A percentile compares a stretch with the other conserved stretches of the same genome.
Conservation (phyloP, 495 filamentous ascomycete genomes). For the Choiromyces venosus region DNA sequence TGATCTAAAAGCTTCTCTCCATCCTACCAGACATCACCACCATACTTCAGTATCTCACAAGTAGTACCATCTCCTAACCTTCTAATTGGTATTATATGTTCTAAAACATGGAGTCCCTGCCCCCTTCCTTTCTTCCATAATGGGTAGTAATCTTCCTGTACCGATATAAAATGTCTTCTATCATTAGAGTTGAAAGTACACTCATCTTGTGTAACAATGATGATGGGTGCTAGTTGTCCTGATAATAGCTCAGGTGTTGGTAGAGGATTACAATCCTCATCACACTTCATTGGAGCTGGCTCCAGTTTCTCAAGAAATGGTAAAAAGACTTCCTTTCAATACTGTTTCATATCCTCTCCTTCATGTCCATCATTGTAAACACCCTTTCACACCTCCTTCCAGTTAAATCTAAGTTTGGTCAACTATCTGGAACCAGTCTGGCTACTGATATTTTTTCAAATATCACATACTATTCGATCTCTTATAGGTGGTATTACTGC, state of each 20-base stretch:
- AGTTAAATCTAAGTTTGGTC: slow-evolving; percentile 3
- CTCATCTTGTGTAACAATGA: slow-evolving; percentile 6
- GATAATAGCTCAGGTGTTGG: not conserved
- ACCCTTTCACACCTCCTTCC: too few relatives aligned
- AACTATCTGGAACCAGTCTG: not conserved
- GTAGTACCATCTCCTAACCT: too few relatives aligned
- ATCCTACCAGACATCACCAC: slow-evolving; percentile 9
- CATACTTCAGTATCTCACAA: slow-evolving; percentile 11
- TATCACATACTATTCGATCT: too few relatives aligned
- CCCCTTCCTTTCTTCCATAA: not conserved
- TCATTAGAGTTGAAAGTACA: slow-evolving; percentile 5
- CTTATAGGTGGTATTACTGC: too few relatives aligned
- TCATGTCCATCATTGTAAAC: too few relatives aligned
- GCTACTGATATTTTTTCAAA: not conserved
- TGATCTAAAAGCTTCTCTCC: too few relatives aligned
- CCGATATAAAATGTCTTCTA: not conserved
- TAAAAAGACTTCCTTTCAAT: slow-evolving; percentile 3
- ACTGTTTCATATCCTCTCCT: too few relatives aligned
- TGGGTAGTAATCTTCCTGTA: not conserved
- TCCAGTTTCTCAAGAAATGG: not conserved
- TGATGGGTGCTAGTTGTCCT: not conserved
- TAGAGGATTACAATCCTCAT: not conserved
- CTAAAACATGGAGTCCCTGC: not conserved
- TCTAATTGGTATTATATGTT: not conserved
- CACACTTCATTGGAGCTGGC: not conserved